A percentile compares a stretch with the other conserved stretches of the same genome.
Conservation (phyloP, 495 filamentous ascomycete species). For the Podospora anserina region DNA sequence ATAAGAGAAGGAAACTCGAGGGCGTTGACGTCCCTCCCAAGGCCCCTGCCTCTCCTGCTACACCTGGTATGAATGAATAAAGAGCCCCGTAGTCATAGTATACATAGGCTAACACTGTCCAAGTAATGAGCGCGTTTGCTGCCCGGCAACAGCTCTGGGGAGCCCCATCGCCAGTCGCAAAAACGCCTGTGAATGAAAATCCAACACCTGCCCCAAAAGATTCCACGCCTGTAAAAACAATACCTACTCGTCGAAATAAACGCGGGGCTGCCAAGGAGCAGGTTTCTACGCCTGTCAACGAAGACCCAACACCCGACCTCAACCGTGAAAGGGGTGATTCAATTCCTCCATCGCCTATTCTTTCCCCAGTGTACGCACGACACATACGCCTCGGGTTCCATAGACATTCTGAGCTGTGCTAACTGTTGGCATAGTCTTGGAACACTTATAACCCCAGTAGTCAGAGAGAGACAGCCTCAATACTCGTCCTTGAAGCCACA, state of each 20-base stretch:
- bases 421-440: neutral
- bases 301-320: neutral
- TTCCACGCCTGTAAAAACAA: neutral
- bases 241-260: slow-evolving; percentile 11
- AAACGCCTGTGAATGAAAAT: neutral
- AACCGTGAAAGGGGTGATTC: neutral
- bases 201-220: neutral
- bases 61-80: slow-evolving; percentile 12
- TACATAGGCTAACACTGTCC: slow-evolving; percentile 10
- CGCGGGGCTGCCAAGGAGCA: slow-evolving; percentile 15
- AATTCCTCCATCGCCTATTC: neutral
- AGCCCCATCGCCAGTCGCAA: neutral
- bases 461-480: neutral
- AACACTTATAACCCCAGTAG: neutral
- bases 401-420: neutral
- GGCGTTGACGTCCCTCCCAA: slow-evolving; percentile 9
- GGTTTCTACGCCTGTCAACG: neutral
- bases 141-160: slow-evolving; percentile 43
- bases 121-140: slow-evolving; percentile 52
- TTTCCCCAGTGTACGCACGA: neutral
- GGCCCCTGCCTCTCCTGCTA: slow-evolving; percentile 19
- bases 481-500: slow-evolving; percentile 46
- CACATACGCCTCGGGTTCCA: too few relatives aligned
- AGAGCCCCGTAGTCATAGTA: neutral
- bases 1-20: slow-evolving; percentile 45